These are phyloP conservation scores for Amborella trichopoda DNA, from an alignment of 164 flowering plant genomes.

Conservation along the genomic window DNA sequence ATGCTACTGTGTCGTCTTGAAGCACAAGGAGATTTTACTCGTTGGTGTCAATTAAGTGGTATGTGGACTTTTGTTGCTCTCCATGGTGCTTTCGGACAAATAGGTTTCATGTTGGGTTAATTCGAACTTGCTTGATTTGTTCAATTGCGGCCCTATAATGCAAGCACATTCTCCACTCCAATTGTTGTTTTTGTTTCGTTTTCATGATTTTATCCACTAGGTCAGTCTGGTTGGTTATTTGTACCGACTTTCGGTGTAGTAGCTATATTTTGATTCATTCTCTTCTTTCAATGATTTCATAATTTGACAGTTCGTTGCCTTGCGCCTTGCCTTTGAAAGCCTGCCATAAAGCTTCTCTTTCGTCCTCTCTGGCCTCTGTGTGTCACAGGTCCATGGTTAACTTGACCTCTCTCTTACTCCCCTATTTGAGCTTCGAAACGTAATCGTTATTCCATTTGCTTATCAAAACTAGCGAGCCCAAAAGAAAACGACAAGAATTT, in stretches of 20 bases:
- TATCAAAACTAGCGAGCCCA: neutral
- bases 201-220: neutral
- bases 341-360: too few species aligned
- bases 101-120: neutral
- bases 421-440: neutral
- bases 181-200: neutral
- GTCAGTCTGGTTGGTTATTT: neutral
- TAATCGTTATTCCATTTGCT: neutral
- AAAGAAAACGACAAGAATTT: neutral
- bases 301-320: too few species aligned
- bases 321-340: too few species aligned
- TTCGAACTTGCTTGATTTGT: neutral
- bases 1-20: too few species aligned
- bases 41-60: too few species aligned
- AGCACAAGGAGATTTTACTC: too few species aligned
- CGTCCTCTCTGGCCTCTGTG: too few species aligned
- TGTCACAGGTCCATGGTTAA: too few species aligned
- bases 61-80: too few species aligned
- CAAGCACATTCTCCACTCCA: neutral
- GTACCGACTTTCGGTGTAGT: neutral
- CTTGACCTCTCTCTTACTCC: neutral
- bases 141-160: neutral
- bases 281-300: neutral
- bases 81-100: neutral
- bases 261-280: neutral